Evolutionary conservation across 768 basidiomycete species (phyloP), one percentile per base, ranked within the genome.

Genomic region (Cyathus striatus): DNA sequence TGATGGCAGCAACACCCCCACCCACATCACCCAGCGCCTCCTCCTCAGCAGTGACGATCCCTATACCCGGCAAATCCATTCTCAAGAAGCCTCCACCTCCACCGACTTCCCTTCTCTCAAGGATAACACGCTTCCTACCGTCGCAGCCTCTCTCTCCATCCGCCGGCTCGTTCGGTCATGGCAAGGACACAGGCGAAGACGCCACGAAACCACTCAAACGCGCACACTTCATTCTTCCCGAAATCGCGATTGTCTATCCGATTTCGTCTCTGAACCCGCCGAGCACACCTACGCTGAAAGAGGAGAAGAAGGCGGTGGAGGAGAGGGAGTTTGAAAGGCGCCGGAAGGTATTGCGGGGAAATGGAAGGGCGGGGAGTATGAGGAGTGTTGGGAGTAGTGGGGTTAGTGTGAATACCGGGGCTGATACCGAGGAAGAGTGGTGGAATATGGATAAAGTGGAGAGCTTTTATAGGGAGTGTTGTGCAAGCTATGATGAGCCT

Each of bases 141-240:
- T 75, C 76, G 0, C 80, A 77, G 48, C 58, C 51, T 33, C 66
- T 64, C 22, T 43, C 64, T 3, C 55, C 51, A 20, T 42, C 58
- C n/a, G 47, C 54, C 22, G n/a, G n/a, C n/a, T n/a, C n/a, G n/a
- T n/a, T n/a, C n/a, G n/a, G n/a, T n/a, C n/a, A n/a, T n/a, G n/a
- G n/a, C n/a, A n/a, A n/a, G n/a, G n/a, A n/a, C n/a, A 27, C 50
- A 7, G 50, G 62, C 39, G 78, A 78, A 54, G 69, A 62, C 7
- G 62, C 78, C 36, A 60, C 64, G 25, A 78, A 73, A 53, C 79
- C 88, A 9, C 72, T 95, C 49, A 91, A 89, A 56, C 68, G 89
- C 39, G 96, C 94, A 0, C 89, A 95, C 53, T 97, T 97, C 58
- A 88, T 95, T 50, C 69, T 96, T 10, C 90, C 90, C 0, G 77